phyloP scores from a whole-genome alignment of 2,329 filamentous ascomycete genomes.

The Ophiostoma triangulosporum region DNA sequence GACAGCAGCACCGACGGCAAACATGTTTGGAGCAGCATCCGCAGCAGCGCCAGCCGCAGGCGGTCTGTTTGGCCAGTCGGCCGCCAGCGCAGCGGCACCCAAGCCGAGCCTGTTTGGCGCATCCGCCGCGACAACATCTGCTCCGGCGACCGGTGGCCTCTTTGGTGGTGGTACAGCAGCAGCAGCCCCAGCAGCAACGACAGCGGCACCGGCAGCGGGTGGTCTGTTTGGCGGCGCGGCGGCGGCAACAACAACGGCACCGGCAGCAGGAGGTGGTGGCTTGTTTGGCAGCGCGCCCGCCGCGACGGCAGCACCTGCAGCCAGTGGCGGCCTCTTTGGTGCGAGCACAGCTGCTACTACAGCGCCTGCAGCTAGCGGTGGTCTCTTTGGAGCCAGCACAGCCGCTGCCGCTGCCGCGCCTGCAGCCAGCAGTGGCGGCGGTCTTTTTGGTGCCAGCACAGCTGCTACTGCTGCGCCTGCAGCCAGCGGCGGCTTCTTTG shows the following conservation, averaged over 20 bases:
- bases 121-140: background rate
- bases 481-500: conserved; percentile 8
- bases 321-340: conserved; percentile 15
- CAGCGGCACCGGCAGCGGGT: background rate
- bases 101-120: conserved; percentile 6
- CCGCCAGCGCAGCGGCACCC: conserved; percentile 4
- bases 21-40: conserved; percentile 1
- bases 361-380: conserved; percentile 14
- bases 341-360: conserved; percentile 10
- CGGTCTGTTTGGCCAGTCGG: conserved; percentile 10
- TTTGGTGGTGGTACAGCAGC: conserved; percentile 2
- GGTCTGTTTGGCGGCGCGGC: conserved; percentile 14
- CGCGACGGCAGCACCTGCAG: background rate
- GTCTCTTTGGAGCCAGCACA: conserved; percentile 14
- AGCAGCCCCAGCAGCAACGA: background rate
- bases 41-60: background rate
- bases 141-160: background rate
- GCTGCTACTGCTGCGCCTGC: background rate
- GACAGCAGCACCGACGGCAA: conserved; percentile 14
- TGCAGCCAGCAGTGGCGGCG: conserved; percentile 12
- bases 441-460: conserved; percentile 6
- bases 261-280: conserved; percentile 11
- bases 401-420: conserved; percentile 10
- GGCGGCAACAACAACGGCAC: conserved; percentile 16
- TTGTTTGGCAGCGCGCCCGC: conserved; percentile 2